These are phyloP conservation scores for Trametes pubescens DNA, from an alignment of 1,284 basidiomycete genomes.

Conservation along the genomic window DNA sequence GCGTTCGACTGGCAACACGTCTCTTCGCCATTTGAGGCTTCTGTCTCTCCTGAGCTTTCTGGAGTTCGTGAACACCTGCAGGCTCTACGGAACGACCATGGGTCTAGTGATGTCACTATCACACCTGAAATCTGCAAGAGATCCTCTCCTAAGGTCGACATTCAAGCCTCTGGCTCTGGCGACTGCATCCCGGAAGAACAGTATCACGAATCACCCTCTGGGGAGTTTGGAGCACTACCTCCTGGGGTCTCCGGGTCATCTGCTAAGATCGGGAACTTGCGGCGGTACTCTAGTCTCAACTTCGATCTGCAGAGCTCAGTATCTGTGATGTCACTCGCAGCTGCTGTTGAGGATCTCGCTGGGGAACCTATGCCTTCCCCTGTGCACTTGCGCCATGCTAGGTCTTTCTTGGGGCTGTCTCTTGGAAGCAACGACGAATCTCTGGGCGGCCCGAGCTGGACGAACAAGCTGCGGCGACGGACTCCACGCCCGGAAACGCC, in stretches of 20 bases:
- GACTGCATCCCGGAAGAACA: slow-evolving; percentile 4
- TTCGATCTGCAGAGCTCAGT: slow-evolving; percentile 45
- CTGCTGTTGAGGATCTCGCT: slow-evolving; percentile 11
- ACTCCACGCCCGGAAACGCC: slow-evolving; percentile 39
- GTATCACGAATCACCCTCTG: not conserved
- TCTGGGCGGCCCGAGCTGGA: slow-evolving; percentile 35
- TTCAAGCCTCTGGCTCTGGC: not conserved
- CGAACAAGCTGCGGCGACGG: slow-evolving; percentile 51
- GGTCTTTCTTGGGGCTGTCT: slow-evolving; percentile 41
- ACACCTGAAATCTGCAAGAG: not conserved
- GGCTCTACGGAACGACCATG: slow-evolving; percentile 10
- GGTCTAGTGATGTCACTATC: slow-evolving; percentile 10
- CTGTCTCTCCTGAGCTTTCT: not conserved
- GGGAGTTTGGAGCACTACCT: slow-evolving; percentile 15
- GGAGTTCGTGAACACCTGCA: slow-evolving; percentile 4
- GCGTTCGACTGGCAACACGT: slow-evolving; percentile 24
- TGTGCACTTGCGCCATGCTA: slow-evolving; percentile 26
- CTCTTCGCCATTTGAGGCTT: not conserved
- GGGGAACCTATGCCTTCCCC: slow-evolving; percentile 18
- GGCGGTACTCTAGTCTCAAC: slow-evolving; percentile 45
- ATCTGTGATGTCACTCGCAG: slow-evolving; percentile 25
- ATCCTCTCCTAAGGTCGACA: not conserved
- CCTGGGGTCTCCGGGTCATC: slow-evolving; percentile 9
- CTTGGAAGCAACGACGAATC: slow-evolving; percentile 38
- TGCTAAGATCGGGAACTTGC: slow-evolving; percentile 32